Evolutionary conservation across 345 rosid genomes (phyloP).

Genomic region (Mercurialis annua): DNA sequence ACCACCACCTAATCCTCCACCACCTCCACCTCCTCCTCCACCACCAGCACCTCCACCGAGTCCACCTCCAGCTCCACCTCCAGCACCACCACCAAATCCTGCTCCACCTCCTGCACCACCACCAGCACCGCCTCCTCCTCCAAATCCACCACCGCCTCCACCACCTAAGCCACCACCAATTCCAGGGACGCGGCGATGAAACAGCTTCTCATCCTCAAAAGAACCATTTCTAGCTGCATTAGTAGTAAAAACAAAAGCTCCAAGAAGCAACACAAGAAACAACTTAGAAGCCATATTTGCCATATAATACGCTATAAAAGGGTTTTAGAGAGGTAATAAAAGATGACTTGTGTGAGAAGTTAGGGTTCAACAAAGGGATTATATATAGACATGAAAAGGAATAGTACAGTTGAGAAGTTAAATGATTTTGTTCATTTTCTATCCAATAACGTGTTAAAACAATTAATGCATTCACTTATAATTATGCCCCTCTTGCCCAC

Average conservation of each 20-base stretch:
- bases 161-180: neutral
- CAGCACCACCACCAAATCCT: slow-evolving; percentile 12
- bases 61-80: neutral
- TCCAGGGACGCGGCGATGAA: neutral
- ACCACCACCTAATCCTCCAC: slow-evolving; percentile 15
- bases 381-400: neutral
- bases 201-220: slow-evolving; percentile 13
- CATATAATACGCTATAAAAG: too few relatives aligned
- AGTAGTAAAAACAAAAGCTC: slow-evolving; percentile 14
- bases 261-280: slow-evolving; percentile 17
- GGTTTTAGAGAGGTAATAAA: neutral
- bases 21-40: slow-evolving; percentile 7
- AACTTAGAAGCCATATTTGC: slow-evolving; percentile 18
- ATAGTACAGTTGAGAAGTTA: neutral
- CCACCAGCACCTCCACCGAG: neutral
- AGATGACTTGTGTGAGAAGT: neutral
- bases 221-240: slow-evolving; percentile 3
- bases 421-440: neutral
- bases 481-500: neutral
- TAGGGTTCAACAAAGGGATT: neutral
- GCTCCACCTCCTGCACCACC: slow-evolving; percentile 10
- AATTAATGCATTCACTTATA: neutral
- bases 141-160: neutral
- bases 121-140: slow-evolving; percentile 9
- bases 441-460: neutral